Evolutionary conservation across 345 rosid genomes (phyloP).

Genomic region (Citrus unshiu): DNA sequence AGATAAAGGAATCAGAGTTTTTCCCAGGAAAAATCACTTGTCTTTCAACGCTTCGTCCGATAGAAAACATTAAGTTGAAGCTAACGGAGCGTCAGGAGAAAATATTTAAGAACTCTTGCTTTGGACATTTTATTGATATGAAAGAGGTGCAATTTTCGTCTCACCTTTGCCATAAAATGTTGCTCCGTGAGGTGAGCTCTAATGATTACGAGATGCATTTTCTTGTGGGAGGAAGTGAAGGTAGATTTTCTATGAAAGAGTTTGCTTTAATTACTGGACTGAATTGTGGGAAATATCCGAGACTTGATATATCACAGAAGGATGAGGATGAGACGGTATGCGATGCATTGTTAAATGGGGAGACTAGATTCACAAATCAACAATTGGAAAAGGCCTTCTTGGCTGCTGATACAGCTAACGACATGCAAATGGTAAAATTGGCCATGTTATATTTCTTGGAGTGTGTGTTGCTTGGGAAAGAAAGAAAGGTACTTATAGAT

Average conservation of each 20-base stretch:
- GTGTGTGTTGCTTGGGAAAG: background rate
- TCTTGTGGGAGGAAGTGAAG: conserved; percentile 2
- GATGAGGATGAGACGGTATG: background rate
- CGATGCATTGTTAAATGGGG: background rate
- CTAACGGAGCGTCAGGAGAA: background rate
- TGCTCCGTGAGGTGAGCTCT: background rate
- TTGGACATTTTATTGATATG: background rate
- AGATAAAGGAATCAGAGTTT: background rate
- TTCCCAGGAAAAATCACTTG: background rate
- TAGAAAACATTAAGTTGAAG: background rate
- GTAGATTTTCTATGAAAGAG: background rate
- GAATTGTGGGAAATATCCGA: background rate
- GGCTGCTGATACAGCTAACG: background rate
- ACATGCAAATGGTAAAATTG: background rate
- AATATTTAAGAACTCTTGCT: background rate
- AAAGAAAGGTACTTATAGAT: background rate
- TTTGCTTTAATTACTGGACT: background rate
- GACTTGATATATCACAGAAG: background rate
- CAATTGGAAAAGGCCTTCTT: background rate
- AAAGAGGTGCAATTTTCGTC: background rate
- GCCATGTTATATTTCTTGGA: background rate
- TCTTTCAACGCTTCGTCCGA: background rate
- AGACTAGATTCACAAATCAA: background rate
- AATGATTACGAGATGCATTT: background rate
- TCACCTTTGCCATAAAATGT: background rate